Base-by-base conservation (phyloP, 2,329 filamentous ascomycete species). In the Blastomyces silverae region DNA sequence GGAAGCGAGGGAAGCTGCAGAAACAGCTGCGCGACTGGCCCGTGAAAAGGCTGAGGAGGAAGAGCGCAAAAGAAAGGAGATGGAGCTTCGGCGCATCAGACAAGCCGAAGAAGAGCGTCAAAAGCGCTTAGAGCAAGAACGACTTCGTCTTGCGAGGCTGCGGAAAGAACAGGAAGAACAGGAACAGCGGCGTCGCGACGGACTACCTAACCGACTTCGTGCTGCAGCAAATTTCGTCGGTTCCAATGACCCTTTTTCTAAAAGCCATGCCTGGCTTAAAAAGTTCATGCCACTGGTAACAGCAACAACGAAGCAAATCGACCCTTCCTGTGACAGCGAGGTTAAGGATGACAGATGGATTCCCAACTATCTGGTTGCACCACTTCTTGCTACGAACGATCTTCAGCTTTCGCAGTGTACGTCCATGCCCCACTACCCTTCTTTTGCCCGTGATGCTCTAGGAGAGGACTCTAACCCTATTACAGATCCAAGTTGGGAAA, bases 281-380 rank as follows among this genome's bases (percentile, higher is more conserved):
- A 78, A 77, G 60, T 81, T 81, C 68, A 75, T 80, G 69, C 80
- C 80, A 28, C 69, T 82, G 25, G 77, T 78, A 44, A 80, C 78
- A 25, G 80, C 77, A 10, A 73, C 73, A 53, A 80, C 78, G 8
- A 69, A 70, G 44, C 77, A 81, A 65, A 73, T 82, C 11, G 77
- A 81, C 63, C 73, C 75, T 17, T 66, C 67, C 31, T 79, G 76
- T 70, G 69, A 70, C 22, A 62, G 65, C 22, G 74, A 78, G 42
- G 63, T 75, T 46, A 76, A 75, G 20, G 73, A 78, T 34, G 80
- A 82, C 65, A 73, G 74, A 69, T 82, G 80, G 80, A 75, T 82
- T 67, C 77, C 79, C 28, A 82, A 82, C 64, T 80, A 80, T 67
- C 73, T 81, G 67, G 78, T 80, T 68, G 80, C 80, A 39, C 79